A percentile compares a stretch with the other conserved stretches of the same genome.
These are phyloP conservation scores for Balakata baccata DNA, from an alignment of 345 rosid genomes.

Conservation along the genomic window DNA sequence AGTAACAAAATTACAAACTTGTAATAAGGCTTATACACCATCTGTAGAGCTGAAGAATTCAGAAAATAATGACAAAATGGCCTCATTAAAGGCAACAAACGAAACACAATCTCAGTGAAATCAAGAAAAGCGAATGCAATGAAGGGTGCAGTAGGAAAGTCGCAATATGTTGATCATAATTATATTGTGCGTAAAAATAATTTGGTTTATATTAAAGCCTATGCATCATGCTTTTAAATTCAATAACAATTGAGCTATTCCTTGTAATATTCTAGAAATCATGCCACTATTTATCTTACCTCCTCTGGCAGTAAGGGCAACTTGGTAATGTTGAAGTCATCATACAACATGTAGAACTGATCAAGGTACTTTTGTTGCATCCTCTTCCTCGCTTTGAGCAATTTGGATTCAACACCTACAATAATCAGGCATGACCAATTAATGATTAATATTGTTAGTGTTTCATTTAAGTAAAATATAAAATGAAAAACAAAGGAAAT, in stretches of 20 bases:
- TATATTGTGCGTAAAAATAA: too few species aligned
- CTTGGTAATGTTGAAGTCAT: constrained; percentile 94
- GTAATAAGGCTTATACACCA: not conserved
- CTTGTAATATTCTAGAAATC: not conserved
- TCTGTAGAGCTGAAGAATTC: not conserved
- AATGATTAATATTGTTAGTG: constrained; percentile 8
- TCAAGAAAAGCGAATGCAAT: too few species aligned
- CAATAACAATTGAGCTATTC: too few species aligned
- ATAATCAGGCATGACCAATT: constrained; percentile 12
- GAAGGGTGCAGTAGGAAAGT: too few species aligned
- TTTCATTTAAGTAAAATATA: constrained; percentile 7
- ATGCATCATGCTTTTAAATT: too few species aligned
- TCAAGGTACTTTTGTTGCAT: constrained; percentile 98
- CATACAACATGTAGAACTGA: constrained; percentile 96
- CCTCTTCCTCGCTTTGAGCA: constrained; percentile 88
- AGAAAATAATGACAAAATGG: not conserved
- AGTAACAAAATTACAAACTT: constrained; percentile 4
- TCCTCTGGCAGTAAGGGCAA: constrained; percentile 93
- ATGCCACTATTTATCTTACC: constrained; percentile 40
- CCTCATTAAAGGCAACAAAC: too few species aligned
- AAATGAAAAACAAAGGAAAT: not conserved
- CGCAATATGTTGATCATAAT: too few species aligned
- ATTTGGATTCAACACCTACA: constrained; percentile 79
- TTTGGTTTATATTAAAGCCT: too few species aligned
- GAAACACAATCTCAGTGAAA: too few species aligned